A percentile compares a stretch with the other conserved stretches of the same genome.
Conservation (phyloP, 2,329 filamentous ascomycete species). For the Zymoseptoria tritici region DNA sequence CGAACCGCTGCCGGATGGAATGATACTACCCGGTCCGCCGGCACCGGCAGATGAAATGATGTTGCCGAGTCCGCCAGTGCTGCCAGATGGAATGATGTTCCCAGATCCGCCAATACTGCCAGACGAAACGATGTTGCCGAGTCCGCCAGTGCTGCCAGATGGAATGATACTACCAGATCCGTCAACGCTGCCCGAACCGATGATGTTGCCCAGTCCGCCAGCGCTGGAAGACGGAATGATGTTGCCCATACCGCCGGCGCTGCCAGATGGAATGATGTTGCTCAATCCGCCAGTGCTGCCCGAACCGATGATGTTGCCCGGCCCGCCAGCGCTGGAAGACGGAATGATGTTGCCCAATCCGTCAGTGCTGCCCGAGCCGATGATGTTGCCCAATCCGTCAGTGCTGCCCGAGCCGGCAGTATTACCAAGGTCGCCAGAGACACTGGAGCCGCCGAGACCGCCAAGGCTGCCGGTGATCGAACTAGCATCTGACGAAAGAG, state of each 20-base stretch:
- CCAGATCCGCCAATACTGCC: background rate
- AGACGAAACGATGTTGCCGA: background rate
- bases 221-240: background rate
- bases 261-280: background rate
- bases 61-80: background rate
- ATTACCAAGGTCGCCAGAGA: too few relatives aligned
- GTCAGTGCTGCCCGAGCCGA: background rate
- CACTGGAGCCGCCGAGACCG: too few relatives aligned
- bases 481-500: background rate
- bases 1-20: background rate
- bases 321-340: background rate
- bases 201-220: background rate
- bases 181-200: background rate
- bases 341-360: background rate
- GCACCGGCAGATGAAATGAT: background rate
- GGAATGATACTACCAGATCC: background rate
- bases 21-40: background rate
- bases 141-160: background rate
- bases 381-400: background rate
- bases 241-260: too few relatives aligned
- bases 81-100: background rate
- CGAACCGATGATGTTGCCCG: background rate
- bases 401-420: too few relatives aligned
- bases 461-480: background rate
- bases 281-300: background rate